Evolutionary conservation across 495 filamentous ascomycete genomes (phyloP), one percentile per base, ranked within the genome.

Genomic region (Penicillium macrosclerotiorum): DNA sequence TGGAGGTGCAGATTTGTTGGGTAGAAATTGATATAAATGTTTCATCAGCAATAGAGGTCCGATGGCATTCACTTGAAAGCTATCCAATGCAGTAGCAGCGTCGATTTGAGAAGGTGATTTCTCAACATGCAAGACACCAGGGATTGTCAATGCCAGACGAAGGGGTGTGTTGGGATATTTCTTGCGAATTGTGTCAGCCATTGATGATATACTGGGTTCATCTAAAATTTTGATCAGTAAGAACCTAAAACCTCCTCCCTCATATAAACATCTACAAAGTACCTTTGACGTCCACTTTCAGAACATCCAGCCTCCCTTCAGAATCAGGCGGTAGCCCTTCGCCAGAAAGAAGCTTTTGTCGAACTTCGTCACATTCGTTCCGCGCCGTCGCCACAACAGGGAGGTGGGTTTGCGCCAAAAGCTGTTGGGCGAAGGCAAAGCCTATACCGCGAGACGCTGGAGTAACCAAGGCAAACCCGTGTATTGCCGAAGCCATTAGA

Each of bases 401-500:
- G 9, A 85, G 64, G 5, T 68, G 65, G 17, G 87, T 89, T 13
- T 72, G 78, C 38, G 68, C 64, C 11, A 93, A 75, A 8, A 94
- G 69, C 26, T 82, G 77, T 4, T 82, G 77, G 4, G 84, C 80
- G 12, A 94, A 69, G 19, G 84, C 80, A 51, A 88, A 75, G 14
- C 86, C 88, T 50, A 93, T 80, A 11, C 89, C 89, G 17, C 86
- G 74, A 8, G 84, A 89, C 8, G 87, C 78, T 0, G 89, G 89
- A 14, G 80, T 67, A 0, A 72, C 63, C 14, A 73, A 13, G 2
- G 56, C 59, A 35, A 63, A 63, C 3, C 59, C 59, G 31, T 55
- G 42, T 6, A 47, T 23, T 29, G 45, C 29, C 38, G 33, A 17
- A 7, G 22, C 18, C 54, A 61, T 61, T n/a, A n/a, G n/a, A n/a